Evolutionary conservation across 176 grass and related monocot species (phyloP).

Genomic region (Puya raimondii): DNA sequence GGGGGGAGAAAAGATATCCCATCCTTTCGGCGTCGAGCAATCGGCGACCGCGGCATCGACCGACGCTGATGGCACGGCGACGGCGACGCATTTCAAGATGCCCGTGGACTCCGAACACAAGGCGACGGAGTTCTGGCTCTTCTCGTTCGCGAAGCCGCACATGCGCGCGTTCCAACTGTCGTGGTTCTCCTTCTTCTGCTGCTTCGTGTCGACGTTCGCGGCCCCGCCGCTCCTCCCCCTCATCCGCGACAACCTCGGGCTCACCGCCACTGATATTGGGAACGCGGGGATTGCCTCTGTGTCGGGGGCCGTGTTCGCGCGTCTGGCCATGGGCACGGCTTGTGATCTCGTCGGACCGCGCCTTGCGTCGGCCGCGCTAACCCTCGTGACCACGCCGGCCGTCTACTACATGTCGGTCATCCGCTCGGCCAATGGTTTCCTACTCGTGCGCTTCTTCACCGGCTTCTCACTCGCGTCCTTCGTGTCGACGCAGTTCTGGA

Average conservation of each 20-base stretch:
- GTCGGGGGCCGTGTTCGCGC: slow-evolving; percentile 76
- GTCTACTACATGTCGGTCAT: slow-evolving; percentile 78
- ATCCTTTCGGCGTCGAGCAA: neutral
- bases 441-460: slow-evolving; percentile 84
- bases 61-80: neutral
- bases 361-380: slow-evolving; percentile 65
- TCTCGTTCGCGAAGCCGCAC: slow-evolving; percentile 69
- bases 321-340: slow-evolving; percentile 86
- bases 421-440: slow-evolving; percentile 31
- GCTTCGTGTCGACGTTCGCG: slow-evolving; percentile 84
- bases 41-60: neutral
- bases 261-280: slow-evolving; percentile 78
- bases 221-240: slow-evolving; percentile 78
- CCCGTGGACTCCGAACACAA: slow-evolving; percentile 87
- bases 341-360: slow-evolving; percentile 80
- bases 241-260: slow-evolving; percentile 67
- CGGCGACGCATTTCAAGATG: slow-evolving; percentile 33
- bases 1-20: neutral
- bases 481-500: slow-evolving; percentile 95
- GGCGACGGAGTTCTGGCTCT: slow-evolving; percentile 90
- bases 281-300: slow-evolving; percentile 94
- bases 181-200: slow-evolving; percentile 99
- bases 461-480: slow-evolving; percentile 92
- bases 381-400: slow-evolving; percentile 68
- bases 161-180: slow-evolving; percentile 88